Evolutionary conservation across 805 yeast species (phyloP), one percentile per base, ranked within the genome.

Genomic region (Vanderwaltozyma yarrowii): DNA sequence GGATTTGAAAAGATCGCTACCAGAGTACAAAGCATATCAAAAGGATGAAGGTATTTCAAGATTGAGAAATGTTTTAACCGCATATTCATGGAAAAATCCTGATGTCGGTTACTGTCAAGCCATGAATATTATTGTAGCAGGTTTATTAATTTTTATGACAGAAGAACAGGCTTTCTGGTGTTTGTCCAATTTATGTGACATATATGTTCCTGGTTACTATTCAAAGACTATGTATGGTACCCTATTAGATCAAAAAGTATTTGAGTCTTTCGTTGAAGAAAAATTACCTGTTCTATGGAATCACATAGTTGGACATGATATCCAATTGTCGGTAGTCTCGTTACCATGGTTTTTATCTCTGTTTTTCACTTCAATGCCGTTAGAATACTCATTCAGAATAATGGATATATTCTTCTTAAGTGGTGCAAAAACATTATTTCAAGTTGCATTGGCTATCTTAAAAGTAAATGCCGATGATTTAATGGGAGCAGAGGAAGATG

Each of bases 91-190:
- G 96, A 84, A 82, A 46, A 87, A 88, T 56, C 96, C 95, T 0
- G 95, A 89, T 30, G 85, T 92, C 19, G 99, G 99, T 0, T 92
- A 92, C 59, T 92, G 99, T 58, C 98, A 92, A 60, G 98, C 97
- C 1, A 92, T 94, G 98, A 92, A 92, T 56, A 92, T 92, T 36
- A 87, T 83, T 8, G 77, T 75, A 2, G 94, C 94, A 2, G 88
- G 85, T 0, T 58, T 83, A 37, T 62, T 83, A 42, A 81, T 81
- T 29, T 82, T 77, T 57, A 87, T 85, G 81, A 81, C 94, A 8
- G 99, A 92, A 59, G 98, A 89, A 47, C 97, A 92, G 60, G 97
- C 96, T 0, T 92, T 86, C 54, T 92, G 97, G 97, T 76, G 89
- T 41, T 68, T 92, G 40, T 74, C 78, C 39, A 73, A 75, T 14